Conservation (phyloP, 2,329 filamentous ascomycete species). For the Penicillium sp. region DNA sequence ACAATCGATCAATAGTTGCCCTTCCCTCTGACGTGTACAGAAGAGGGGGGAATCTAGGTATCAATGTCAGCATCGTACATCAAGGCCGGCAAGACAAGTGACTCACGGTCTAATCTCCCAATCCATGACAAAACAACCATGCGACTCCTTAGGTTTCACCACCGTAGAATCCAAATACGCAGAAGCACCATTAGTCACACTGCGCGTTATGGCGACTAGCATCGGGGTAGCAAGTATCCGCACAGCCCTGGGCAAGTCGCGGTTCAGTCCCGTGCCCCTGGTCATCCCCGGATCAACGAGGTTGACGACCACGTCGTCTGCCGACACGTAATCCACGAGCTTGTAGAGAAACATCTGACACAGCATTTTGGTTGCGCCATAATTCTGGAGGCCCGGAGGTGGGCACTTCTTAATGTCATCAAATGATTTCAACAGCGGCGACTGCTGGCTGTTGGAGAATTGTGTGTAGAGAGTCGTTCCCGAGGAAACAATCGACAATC, state of each 20-base stretch:
- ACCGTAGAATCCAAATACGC: conserved; percentile 48
- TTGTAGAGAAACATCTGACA: conserved; percentile 35
- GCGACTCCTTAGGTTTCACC: conserved; percentile 47
- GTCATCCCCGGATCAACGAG: conserved; percentile 45
- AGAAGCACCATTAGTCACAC: conserved; percentile 36
- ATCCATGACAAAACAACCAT: conserved; percentile 50
- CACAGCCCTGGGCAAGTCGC: not conserved
- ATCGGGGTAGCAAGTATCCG: not conserved
- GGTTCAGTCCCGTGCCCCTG: conserved; percentile 34
- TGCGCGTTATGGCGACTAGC: not conserved
- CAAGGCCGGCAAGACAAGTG: not conserved
- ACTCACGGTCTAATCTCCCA: conserved; percentile 37
- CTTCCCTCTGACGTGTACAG: conserved; percentile 35
- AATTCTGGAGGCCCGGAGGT: not conserved
- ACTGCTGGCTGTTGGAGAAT: conserved; percentile 15
- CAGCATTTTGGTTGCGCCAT: not conserved
- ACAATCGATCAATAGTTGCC: conserved; percentile 33
- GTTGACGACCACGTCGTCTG: conserved; percentile 44
- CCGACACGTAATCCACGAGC: conserved; percentile 34
- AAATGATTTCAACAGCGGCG: conserved; percentile 26
- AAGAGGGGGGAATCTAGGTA: not conserved
- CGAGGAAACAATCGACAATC: conserved; percentile 19
- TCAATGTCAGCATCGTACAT: not conserved
- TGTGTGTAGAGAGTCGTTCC: conserved; percentile 17
- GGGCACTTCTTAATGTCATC: not conserved